Percentiles rank a stretch among this genome's conserved stretches.
Evolutionary conservation across 1,284 basidiomycete species (phyloP).

Genomic region (Ganoderma sinense): DNA sequence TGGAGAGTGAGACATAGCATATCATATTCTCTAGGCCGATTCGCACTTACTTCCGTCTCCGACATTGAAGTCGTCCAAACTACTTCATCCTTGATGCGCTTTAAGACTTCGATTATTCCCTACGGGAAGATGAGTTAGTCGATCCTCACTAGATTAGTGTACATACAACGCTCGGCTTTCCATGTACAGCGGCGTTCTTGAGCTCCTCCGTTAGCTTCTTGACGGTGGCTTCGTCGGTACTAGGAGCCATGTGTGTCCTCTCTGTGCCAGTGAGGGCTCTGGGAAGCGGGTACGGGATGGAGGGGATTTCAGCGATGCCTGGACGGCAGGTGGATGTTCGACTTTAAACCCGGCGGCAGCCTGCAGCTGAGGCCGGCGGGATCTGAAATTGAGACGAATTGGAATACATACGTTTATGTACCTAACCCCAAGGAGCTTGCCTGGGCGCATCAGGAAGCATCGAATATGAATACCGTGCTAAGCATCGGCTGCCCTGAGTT

Average conservation of each 20-base stretch:
- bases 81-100: not conserved
- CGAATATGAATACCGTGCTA: not conserved
- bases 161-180: not conserved
- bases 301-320: not conserved
- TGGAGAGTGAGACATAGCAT: not conserved
- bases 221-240: not conserved
- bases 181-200: not conserved
- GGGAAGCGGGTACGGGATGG: not conserved
- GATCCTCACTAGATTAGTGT: not conserved
- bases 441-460: not conserved
- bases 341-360: not conserved
- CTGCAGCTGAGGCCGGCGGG: not conserved
- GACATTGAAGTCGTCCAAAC: not conserved
- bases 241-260: not conserved
- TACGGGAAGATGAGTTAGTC: not conserved
- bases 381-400: too few species aligned
- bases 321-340: not conserved
- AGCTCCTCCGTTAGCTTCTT: not conserved
- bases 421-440: too few species aligned
- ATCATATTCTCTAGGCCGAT: not conserved
- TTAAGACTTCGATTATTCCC: not conserved
- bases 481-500: too few species aligned
- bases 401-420: too few species aligned
- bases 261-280: not conserved
- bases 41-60: not conserved